Evolutionary conservation across 805 yeast genomes (phyloP).

Genomic region (Candida succiphila): DNA sequence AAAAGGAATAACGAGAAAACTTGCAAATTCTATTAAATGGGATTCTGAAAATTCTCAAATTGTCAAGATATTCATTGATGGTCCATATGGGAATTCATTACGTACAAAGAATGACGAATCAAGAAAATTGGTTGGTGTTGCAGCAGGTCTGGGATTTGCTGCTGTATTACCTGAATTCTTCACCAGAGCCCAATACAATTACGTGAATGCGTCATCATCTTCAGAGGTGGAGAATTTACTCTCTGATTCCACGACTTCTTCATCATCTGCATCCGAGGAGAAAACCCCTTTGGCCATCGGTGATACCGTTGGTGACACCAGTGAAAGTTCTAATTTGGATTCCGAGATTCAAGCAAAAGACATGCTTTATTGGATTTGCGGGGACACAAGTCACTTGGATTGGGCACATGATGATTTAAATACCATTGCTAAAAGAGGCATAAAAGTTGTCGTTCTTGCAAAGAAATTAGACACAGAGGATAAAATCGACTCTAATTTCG

Average conservation of each 20-base stretch:
- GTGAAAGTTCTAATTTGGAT: too few relatives aligned
- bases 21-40: conserved; percentile 17
- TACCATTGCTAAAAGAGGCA: neutral
- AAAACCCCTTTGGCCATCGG: neutral
- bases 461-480: neutral
- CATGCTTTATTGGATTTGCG: too few relatives aligned
- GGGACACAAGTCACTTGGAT: too few relatives aligned
- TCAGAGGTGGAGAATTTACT: neutral
- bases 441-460: neutral
- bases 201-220: neutral
- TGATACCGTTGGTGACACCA: too few relatives aligned
- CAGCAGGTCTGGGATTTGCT: conserved; percentile 15
- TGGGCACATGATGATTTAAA: neutral
- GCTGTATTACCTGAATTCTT: conserved; percentile 10
- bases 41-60: conserved; percentile 15
- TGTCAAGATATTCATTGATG: conserved; percentile 38
- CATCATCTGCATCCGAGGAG: neutral
- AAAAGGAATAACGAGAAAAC: conserved; percentile 39
- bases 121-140: conserved; percentile 8
- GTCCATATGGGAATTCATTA: conserved; percentile 48
- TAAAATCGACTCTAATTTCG: neutral
- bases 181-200: neutral
- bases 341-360: too few relatives aligned
- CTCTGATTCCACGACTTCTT: neutral
- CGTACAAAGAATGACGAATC: conserved; percentile 1